phyloP scores from a whole-genome alignment of 805 yeast genomes.

The Spencermartinsiella europaea region DNA sequence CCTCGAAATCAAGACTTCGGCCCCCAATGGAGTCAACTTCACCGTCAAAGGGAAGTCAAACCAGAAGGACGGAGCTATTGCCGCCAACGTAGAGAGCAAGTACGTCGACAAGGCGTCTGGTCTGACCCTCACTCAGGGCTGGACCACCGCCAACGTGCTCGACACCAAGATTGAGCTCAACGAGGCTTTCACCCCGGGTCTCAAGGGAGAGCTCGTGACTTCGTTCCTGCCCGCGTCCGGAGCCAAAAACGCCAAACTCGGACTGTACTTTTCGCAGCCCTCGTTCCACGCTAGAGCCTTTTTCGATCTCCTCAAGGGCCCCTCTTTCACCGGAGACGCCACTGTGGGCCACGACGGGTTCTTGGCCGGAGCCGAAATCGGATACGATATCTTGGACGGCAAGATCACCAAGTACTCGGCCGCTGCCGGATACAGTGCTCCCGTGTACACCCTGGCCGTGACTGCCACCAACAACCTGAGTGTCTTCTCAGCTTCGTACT shows the following conservation, averaged over 20 bases:
- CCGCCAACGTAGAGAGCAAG: constrained; percentile 87
- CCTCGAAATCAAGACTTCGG: constrained; percentile 83
- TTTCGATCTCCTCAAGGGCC: constrained; percentile 93
- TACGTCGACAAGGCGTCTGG: constrained; percentile 91
- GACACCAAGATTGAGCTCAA: constrained; percentile 90
- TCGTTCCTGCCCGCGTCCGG: constrained; percentile 76
- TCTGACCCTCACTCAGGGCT: constrained; percentile 91
- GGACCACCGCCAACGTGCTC: constrained; percentile 91
- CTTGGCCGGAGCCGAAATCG: constrained; percentile 95
- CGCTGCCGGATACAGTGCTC: constrained; percentile 88
- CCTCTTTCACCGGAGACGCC: constrained; percentile 90
- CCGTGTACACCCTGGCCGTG: constrained; percentile 79
- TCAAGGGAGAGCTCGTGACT: constrained; percentile 88
- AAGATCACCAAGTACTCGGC: constrained; percentile 90
- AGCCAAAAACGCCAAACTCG: constrained; percentile 81
- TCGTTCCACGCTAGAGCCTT: constrained; percentile 91
- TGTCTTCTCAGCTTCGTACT: constrained; percentile 91
- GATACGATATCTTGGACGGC: constrained; percentile 92
- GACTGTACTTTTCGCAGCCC: constrained; percentile 87
- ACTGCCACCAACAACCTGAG: constrained; percentile 81
- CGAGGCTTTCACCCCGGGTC: constrained; percentile 90
- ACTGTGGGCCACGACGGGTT: constrained; percentile 94
- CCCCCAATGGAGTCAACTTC: constrained; percentile 96
- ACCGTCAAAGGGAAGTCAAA: constrained; percentile 86
- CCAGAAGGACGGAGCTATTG: constrained; percentile 71